Conservation (phyloP, 2,329 filamentous ascomycete species). For the Cordyceps tenuipes region DNA sequence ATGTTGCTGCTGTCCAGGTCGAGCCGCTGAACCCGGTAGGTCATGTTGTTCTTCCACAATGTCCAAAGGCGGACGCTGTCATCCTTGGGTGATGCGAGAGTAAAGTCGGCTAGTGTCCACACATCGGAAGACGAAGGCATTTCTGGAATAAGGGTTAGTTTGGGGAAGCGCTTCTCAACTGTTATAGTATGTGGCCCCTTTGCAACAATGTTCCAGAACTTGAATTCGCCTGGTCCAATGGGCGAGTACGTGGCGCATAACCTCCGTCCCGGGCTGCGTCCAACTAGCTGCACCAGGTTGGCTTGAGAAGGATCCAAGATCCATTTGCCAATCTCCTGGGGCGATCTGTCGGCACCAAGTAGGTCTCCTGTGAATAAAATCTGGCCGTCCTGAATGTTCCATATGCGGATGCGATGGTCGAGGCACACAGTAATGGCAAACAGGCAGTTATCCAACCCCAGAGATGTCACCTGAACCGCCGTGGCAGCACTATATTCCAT, state of each 20-base stretch:
- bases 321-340: conserved; percentile 64
- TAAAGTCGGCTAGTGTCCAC: conserved; percentile 75
- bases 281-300: conserved; percentile 66
- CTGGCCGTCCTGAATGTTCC: conserved; percentile 78
- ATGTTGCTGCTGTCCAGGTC: conserved; percentile 62
- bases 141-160: conserved; percentile 52
- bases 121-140: conserved; percentile 64
- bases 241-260: conserved; percentile 79
- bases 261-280: conserved; percentile 42
- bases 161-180: conserved; percentile 64
- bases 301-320: conserved; percentile 71
- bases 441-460: conserved; percentile 40
- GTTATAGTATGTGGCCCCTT: conserved; percentile 55
- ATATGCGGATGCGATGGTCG: conserved; percentile 81
- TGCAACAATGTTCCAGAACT: conserved; percentile 74
- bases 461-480: conserved; percentile 46
- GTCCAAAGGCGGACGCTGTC: conserved; percentile 60
- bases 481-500: conserved; percentile 62
- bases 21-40: conserved; percentile 65
- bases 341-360: conserved; percentile 55
- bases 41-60: conserved; percentile 77
- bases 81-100: conserved; percentile 47
- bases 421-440: conserved; percentile 75
- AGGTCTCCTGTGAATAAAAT: conserved; percentile 72
- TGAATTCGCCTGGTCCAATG: conserved; percentile 81